These are phyloP conservation scores for Cochlearia excelsa DNA, from an alignment of 345 rosid genomes.

Conservation along the genomic window DNA sequence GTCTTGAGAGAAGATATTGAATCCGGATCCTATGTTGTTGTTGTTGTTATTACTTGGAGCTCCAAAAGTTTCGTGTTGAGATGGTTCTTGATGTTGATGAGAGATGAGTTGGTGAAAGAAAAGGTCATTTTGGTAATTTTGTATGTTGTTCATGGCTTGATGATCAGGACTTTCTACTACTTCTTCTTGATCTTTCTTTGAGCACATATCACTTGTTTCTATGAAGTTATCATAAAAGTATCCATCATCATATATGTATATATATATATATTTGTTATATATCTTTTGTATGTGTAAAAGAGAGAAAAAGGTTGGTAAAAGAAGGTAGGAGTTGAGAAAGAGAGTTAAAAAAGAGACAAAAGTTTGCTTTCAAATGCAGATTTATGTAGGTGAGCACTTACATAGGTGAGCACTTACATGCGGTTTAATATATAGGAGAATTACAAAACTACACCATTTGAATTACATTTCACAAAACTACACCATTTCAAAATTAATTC, in stretches of 20 bases:
- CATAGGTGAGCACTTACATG: not conserved
- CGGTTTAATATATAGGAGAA: too few species aligned
- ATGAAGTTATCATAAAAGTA: slow-evolving; percentile 22
- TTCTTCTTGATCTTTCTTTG: slow-evolving; percentile 53
- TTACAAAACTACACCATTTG: too few species aligned
- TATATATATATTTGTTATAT: not conserved
- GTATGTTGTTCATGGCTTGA: slow-evolving; percentile 48
- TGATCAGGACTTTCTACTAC: slow-evolving; percentile 51
- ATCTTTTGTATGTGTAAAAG: slow-evolving; percentile 14
- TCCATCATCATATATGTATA: slow-evolving; percentile 25
- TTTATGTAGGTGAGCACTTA: slow-evolving; percentile 24
- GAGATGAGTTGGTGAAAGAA: slow-evolving; percentile 59
- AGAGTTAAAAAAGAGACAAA: slow-evolving; percentile 40
- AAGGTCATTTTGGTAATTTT: slow-evolving; percentile 64
- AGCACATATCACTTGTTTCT: slow-evolving; percentile 46
- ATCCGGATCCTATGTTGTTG: slow-evolving; percentile 37
- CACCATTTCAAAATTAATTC: too few species aligned
- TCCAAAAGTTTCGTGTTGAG: slow-evolving; percentile 25
- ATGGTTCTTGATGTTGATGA: slow-evolving; percentile 45
- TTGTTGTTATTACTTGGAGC: slow-evolving; percentile 21
- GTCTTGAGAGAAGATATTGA: slow-evolving; percentile 52
- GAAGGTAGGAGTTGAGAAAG: slow-evolving; percentile 32
- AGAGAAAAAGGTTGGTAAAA: slow-evolving; percentile 33
- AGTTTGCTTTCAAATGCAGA: slow-evolving; percentile 39
- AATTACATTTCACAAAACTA: too few species aligned